Base-by-base conservation (phyloP, 164 flowering plant genomes). In the Magnolia kwangsiensis region DNA sequence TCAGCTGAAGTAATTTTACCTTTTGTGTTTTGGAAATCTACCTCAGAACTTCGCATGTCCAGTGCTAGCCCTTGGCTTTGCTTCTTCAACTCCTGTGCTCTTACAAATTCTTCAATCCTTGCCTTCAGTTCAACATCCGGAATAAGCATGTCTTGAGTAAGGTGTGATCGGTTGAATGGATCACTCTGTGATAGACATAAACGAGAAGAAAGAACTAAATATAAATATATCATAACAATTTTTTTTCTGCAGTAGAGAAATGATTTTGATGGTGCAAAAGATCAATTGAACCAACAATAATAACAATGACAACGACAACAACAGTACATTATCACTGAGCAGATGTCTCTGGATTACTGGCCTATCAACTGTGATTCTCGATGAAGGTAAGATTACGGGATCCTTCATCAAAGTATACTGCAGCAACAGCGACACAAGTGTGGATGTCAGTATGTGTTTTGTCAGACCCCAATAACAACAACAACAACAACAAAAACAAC, bases 391-490 rank as follows among this genome's bases (percentile, higher is more conserved):
- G 78, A 91, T 90, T 70, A 96, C 99, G 14, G 99, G 99, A 84
- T 96, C 98, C 84, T 85, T 90, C 99, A 96, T 96, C 73, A 96
- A 78, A 13, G 99, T 96, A 82, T 92, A 96, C 99, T 95, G 92
- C 87, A 87, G 71, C 24, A 69, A 69, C 37, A 29, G 7, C 16
- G 50, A 19, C 24, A 27, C 13, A 66, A 66, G 24, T 21, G 8
- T 19, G 5, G 49, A 31, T 37, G n/a, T 29, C 14, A 68, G n/a
- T 23, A 24, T 65, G 24, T 7, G 29, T 37, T 37, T 37, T 55
- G 61, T 55, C 10, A 55, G 61, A 2, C 45, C 45, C 45, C 45
- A 37, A 37, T 37, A 37, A 37, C 45, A 37, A 37, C 45, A 37
- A 37, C 45, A 37, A 37, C 45, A 37, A 37, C 45, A 37, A 37